These are phyloP conservation scores for Sclerotinia nivalis DNA, from an alignment of 2,329 filamentous ascomycete genomes.

Conservation along the genomic window DNA sequence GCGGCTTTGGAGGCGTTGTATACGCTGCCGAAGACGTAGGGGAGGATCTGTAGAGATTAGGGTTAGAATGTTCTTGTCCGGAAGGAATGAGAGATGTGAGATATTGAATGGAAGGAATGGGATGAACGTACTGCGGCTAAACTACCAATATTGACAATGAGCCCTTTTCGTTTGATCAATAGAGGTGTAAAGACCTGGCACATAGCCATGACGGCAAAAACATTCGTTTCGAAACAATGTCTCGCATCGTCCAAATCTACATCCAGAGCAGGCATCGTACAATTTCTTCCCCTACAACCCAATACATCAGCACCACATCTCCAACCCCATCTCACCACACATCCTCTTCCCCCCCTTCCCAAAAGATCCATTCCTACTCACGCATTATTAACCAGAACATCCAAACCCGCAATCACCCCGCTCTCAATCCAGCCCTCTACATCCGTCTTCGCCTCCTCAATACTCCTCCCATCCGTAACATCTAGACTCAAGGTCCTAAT, in stretches of 20 bases:
- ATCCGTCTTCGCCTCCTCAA: slow-evolving; percentile 30
- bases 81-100: too few species aligned
- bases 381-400: slow-evolving; percentile 93
- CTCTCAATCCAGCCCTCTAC: slow-evolving; percentile 51
- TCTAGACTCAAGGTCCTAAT: slow-evolving; percentile 47
- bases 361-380: slow-evolving; percentile 17
- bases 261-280: slow-evolving; percentile 39
- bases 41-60: slow-evolving; percentile 58
- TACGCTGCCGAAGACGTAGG: slow-evolving; percentile 81
- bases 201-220: slow-evolving; percentile 49
- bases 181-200: slow-evolving; percentile 44
- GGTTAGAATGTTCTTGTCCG: neutral
- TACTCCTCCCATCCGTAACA: slow-evolving; percentile 40
- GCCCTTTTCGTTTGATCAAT: slow-evolving; percentile 37
- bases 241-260: slow-evolving; percentile 39
- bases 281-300: slow-evolving; percentile 31
- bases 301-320: neutral
- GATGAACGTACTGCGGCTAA: slow-evolving; percentile 42
- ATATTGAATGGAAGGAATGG: neutral
- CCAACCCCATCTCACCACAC: neutral
- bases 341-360: neutral
- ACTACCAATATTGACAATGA: slow-evolving; percentile 38
- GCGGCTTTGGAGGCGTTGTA: slow-evolving; percentile 94
- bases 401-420: slow-evolving; percentile 59
- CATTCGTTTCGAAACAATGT: slow-evolving; percentile 44